phyloP scores from a whole-genome alignment of 1,139 yeast species.

The Yarrowia galli region DNA sequence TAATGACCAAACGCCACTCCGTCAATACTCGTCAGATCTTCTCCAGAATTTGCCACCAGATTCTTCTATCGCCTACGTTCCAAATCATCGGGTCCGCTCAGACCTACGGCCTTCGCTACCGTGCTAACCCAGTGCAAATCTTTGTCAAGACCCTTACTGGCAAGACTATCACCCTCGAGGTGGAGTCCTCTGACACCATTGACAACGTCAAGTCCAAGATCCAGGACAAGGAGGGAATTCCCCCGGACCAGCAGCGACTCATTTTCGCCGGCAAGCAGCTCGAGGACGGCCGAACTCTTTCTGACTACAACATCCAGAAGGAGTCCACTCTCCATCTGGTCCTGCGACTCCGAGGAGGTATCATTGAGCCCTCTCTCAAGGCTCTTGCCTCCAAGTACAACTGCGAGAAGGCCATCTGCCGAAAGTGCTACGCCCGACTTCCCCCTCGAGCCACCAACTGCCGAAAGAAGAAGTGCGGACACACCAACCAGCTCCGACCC shows the following conservation, averaged over 20 bases:
- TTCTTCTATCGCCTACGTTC: too few species aligned
- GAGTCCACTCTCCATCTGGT: conserved; percentile 90
- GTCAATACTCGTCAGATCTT: not conserved
- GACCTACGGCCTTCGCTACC: not conserved
- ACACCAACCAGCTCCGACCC: conserved; percentile 99
- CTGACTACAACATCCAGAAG: conserved; percentile 95
- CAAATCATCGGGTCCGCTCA: too few species aligned
- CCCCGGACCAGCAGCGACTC: conserved; percentile 94
- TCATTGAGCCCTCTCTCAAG: conserved; percentile 99
- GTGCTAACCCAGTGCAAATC: conserved; percentile 61
- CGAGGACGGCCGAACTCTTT: conserved; percentile 90
- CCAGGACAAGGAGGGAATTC: conserved; percentile 94
- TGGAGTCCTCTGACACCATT: conserved; percentile 92
- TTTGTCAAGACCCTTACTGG: conserved; percentile 81
- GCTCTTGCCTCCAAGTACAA: conserved; percentile 99
- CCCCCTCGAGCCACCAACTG: conserved; percentile 99
- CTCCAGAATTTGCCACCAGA: not conserved
- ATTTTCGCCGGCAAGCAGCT: conserved; percentile 94
- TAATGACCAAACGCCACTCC: not conserved
- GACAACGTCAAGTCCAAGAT: conserved; percentile 93
- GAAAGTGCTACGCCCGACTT: conserved; percentile 99
- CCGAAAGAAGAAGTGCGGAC: conserved; percentile 99
- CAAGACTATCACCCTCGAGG: conserved; percentile 87
- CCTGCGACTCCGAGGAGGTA: conserved; percentile 91
- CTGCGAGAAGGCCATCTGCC: conserved; percentile 99